Percentiles rank a stretch among this genome's conserved stretches.
Conservation (phyloP, 805 yeast genomes). For the Ogataea naganishii region DNA sequence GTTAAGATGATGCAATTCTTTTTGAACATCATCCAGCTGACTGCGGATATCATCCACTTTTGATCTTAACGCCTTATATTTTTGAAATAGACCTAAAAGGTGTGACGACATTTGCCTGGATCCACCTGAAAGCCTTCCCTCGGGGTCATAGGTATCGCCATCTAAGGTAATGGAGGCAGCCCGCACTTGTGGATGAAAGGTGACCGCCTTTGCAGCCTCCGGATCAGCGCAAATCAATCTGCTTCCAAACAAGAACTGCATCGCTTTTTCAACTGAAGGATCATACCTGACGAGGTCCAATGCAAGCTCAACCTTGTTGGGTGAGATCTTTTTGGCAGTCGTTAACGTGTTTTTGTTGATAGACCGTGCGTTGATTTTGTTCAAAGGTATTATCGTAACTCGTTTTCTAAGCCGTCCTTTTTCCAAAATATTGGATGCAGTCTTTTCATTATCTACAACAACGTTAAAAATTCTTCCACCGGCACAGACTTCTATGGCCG, state of each 20-base stretch:
- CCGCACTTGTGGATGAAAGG: constrained; percentile 74
- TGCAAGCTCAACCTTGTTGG: constrained; percentile 86
- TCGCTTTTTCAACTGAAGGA: constrained; percentile 62
- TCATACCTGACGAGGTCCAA: constrained; percentile 71
- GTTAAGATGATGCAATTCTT: constrained; percentile 33
- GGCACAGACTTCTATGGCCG: constrained; percentile 89
- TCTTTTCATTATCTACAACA: constrained; percentile 79
- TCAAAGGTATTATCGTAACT: constrained; percentile 87
- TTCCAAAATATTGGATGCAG: constrained; percentile 78
- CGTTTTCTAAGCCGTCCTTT: constrained; percentile 70
- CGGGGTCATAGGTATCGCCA: constrained; percentile 94
- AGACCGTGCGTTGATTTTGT: constrained; percentile 62
- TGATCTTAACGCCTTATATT: constrained; percentile 34
- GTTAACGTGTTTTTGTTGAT: constrained; percentile 43
- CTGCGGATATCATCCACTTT: constrained; percentile 30
- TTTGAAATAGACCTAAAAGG: constrained; percentile 56
- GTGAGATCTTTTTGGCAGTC: constrained; percentile 69
- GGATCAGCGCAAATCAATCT: constrained; percentile 87
- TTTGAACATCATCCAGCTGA: constrained; percentile 31
- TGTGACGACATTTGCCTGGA: constrained; percentile 56
- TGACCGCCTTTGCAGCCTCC: constrained; percentile 79
- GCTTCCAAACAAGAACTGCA: constrained; percentile 86
- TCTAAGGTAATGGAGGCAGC: constrained; percentile 81
- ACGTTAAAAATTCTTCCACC: constrained; percentile 87
- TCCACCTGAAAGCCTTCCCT: constrained; percentile 96